Base-by-base conservation (phyloP, 2,329 filamentous ascomycete genomes). In the Fusarium austroafricanum region DNA sequence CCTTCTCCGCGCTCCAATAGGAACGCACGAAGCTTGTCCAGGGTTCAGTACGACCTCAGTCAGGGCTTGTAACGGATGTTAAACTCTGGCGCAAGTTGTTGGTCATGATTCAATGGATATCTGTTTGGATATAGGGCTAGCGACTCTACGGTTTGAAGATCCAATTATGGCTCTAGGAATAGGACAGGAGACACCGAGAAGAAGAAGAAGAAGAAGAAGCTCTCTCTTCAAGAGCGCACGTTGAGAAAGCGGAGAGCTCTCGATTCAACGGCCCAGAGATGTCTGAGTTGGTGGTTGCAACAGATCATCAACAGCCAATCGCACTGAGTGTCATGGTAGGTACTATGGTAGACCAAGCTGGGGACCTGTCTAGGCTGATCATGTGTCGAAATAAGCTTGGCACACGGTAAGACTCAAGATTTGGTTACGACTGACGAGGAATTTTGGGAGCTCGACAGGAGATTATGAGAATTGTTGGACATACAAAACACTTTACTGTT, bases 301-400 rank as follows among this genome's bases (percentile, higher is more conserved):
- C 39, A 67, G 51, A 61, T 53, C 43, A 54, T 39, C 45, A 54
- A 57, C 55, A 65, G 61, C 71, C 71, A 73, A 73, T 73, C 59
- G 60, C 65, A 50, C 60, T 23, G 52, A 43, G 43, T 55, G 49
- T 52, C 46, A 57, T 68, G 53, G 70, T 63, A 43, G 63, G 43
- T 55, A 46, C 50, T 44, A 57, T 68, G 53, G 70, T 63, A 43
- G 63, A 70, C 57, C 63, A 55, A 71, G 53, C 66, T 53, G 39
- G 52, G 61, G 54, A 67, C 54, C 65, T 68, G 51, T 68, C 64
- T 54, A 45, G 46, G 43, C 26, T 67, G 65, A 68, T 68, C 65
- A 67, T 67, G 65, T 65, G 65, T 61, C 60, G 31, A 68, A 46
- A 65, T 61, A 50, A 68, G 42, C 65, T 68, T 53, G 60, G 33